These are phyloP conservation scores for Mucor mucedo DNA, from an alignment of 371 early-diverging fungal genomes.

Conservation along the genomic window DNA sequence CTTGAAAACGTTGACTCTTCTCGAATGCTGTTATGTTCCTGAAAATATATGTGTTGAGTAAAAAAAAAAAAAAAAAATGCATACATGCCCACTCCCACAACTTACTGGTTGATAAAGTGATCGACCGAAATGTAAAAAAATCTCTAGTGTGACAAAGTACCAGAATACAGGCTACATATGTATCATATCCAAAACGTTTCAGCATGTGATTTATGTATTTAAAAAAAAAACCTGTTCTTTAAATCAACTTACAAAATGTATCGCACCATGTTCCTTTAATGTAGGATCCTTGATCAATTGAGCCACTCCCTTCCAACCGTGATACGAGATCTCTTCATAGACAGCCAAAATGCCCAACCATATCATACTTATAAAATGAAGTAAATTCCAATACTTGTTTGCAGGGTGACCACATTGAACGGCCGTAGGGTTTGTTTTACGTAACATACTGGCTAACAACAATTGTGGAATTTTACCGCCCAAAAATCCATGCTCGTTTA, in stretches of 20 bases:
- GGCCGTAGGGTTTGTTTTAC: constrained; percentile 10
- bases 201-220: not conserved
- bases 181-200: not conserved
- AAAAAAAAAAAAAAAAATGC: not conserved
- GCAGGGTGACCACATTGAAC: constrained; percentile 13
- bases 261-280: not conserved
- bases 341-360: constrained; percentile 56
- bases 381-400: constrained; percentile 57
- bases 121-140: constrained; percentile 56
- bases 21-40: constrained; percentile 15
- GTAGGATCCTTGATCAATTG: constrained; percentile 25
- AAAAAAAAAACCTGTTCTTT: too few species aligned
- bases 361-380: constrained; percentile 56
- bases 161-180: constrained; percentile 58
- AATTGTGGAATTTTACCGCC: constrained; percentile 18
- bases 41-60: not conserved
- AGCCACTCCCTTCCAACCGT: constrained; percentile 40
- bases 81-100: not conserved
- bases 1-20: constrained; percentile 15
- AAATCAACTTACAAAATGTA: constrained; percentile 36
- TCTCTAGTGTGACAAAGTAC: constrained; percentile 64
- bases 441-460: constrained; percentile 19
- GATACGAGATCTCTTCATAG: constrained; percentile 46
- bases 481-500: constrained; percentile 16
- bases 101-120: constrained; percentile 57